Evolutionary conservation across 805 yeast genomes (phyloP), one percentile per base, ranked within the genome.

Genomic region (Dipodascopsis tothii): DNA sequence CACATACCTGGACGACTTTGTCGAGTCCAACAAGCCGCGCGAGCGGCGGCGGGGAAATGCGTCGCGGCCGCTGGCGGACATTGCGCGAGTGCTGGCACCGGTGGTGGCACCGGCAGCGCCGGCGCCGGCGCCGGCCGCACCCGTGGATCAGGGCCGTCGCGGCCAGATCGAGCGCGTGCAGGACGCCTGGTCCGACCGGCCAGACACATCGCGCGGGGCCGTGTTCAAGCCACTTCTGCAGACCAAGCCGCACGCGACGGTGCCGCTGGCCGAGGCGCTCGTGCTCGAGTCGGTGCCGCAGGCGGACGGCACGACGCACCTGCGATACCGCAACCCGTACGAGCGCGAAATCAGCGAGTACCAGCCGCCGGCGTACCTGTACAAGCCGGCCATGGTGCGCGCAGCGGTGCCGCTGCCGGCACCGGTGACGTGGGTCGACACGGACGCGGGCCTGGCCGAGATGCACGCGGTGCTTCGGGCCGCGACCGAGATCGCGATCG

Each of bases 221-320:
- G 95, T 96, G 0, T 92, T 90, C 66, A 75, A 67, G 55, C 97
- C 98, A 1, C 67, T 77, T 42, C 62, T 92, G 21, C 68, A 71
- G 1, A 52, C 67, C 1, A 92, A 92, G 60, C 97, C 96, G 0
- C 72, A 84, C 60, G 75, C 85, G 0, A 38, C 80, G 5, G 64
- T 62, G 37, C 64, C 84, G 0, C 70, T 80, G 19, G 75, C 75
- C n/a, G 76, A 79, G 21, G 65, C 77, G 4, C 45, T 73, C 35
- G 53, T 49, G 43, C 56, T 73, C 56, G 59, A 35, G 23, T 54
- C 51, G 59, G 30, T 25, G 14, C 3, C 60, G 58, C 21, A 62
- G 60, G 48, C 36, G 3, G 56, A 43, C 33, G 40, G 39, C 20
- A 20, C 21, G 25, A 21, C 35, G n/a, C 14, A n/a, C 46, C 43